Evolutionary conservation across 1,284 basidiomycete genomes (phyloP), one percentile per base, ranked within the genome.

Genomic region (Rhodotorula sp.): DNA sequence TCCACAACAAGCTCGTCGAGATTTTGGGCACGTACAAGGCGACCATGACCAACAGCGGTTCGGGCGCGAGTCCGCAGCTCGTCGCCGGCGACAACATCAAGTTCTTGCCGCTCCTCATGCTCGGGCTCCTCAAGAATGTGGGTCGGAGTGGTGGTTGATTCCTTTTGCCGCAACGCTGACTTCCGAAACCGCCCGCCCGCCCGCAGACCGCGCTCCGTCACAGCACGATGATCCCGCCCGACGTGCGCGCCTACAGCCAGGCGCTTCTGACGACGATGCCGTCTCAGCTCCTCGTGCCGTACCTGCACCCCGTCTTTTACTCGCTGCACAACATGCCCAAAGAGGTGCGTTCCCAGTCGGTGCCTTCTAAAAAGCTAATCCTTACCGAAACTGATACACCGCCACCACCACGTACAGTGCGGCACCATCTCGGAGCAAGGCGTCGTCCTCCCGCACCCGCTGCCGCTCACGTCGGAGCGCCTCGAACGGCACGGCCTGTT

Each of bases 321-420:
- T 92, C 93, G 6, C 83, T 99, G 73, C 97, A 99, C 84, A 96
- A 91, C 82, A 99, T 99, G 97, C 86, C 90, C 8, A 87, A 90
- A 49, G 92, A 96, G 83, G 92, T 92, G 69, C 75, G 86, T 66
- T 75, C 21, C 26, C n/a, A n/a, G n/a, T n/a, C n/a, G n/a, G n/a
- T n/a, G n/a, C n/a, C n/a, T n/a, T n/a, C n/a, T n/a, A n/a, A n/a
- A n/a, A n/a, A n/a, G n/a, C n/a, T n/a, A n/a, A n/a, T n/a, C n/a
- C n/a, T 26, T 31, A 52, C 46, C 14, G 26, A 48, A 15, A 49
- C 31, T 46, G 20, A 18, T n/a, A 16, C 26, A 73, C 79, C 14
- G 18, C 56, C 8, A 15, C 29, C 23, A n/a, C 49, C 3, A 10
- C 34, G 29, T 29, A 29, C 51, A 74, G 70, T 78, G 78, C 76